Base-by-base conservation (phyloP, 1,284 basidiomycete genomes). In the Fomitiporia mediterranea region DNA sequence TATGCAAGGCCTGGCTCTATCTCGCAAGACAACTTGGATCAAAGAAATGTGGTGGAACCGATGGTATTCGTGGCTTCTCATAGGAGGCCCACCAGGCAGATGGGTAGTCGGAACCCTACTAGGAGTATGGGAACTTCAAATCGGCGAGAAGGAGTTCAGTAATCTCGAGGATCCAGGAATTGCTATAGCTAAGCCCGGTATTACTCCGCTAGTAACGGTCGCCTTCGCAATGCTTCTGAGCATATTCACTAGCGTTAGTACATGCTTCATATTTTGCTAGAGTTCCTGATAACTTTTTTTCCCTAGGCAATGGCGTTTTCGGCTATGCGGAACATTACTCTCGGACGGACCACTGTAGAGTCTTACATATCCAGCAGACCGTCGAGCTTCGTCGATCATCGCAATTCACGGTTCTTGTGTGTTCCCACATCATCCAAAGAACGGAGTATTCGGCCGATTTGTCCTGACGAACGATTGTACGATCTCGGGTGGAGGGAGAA, bases 11-110 rank as follows among this genome's bases (percentile, higher is more conserved):
- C 60, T 78, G 15, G 43, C 48, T 2, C 61, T 63, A 2, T 80
- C 79, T 1, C 68, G 64, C 37, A 52, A 62, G 2, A 70, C 75
- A 61, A 13, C 65, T 25, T 74, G 71, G 70, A 65, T 69, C 13
- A 64, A 57, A 7, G 46, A 62, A 34, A 55, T 70, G 1, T 81
- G 79, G 79, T 81, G 79, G 79, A 64, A 74, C 53, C 73, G 73
- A 51, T 70, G 67, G 56, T 74, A 74, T 15, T 80, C 78, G 2
- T 81, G 78, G 77, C 66, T 78, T 35, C 64, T 79, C 39, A 67
- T 74, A 34, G 75, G 73, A 25, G 79, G 79, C 5, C 79, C 79
- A 27, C 60, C 72, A 9, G 79, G 79, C 9, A 69, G 78, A 46
- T 79, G 72, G 68, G 57, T 74, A 27, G 64, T 76, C 52, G 79